Base-by-base conservation (phyloP, 2,329 filamentous ascomycete genomes). In the Aspergillus intermedius region DNA sequence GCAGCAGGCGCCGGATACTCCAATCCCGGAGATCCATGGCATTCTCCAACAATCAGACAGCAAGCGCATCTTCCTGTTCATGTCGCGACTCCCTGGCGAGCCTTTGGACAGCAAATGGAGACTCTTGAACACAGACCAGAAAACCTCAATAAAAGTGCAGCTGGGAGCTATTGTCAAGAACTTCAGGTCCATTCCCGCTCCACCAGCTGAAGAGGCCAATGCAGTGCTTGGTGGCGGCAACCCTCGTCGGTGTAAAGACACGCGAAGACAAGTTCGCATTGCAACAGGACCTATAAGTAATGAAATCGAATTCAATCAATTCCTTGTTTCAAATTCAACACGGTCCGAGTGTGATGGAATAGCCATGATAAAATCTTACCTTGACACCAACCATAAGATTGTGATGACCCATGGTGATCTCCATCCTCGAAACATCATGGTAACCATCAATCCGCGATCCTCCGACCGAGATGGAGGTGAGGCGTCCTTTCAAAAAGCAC, bases 211-310 rank as follows among this genome's bases (percentile, higher is more conserved):
- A 30, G 51, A 54, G 30, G 13, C 50, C 22, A 35, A 49, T 28
- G 53, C 53, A 28, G 43, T 51, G 21, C 46, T 54, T 50, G 52
- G 50, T 41, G 52, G 52, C 28, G 50, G 52, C 22, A 50, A 42
- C 42, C 52, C 52, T 47, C 49, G 50, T 32, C 51, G 52, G 30
- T 54, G 52, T 32, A 54, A 52, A 49, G 52, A 54, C 49, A 46
- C 48, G 40, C 46, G 50, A 45, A 48, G 52, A 46, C 15, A 54
- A 28, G 40, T 54, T 42, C 52, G 50, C 21, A 41, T 47, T 49
- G 52, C 50, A 41, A 42, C 39, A 45, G 42, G 41, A 17, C 44
- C 47, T 32, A 45, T 54, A 13, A 42, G 40, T 35, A 52, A 50
- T 49, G 52, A 52, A 39, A 43, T 19, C 34, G 52, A 54, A 28